A percentile compares a stretch with the other conserved stretches of the same genome.
phyloP scores from a whole-genome alignment of 805 yeast genomes.

The Phaffomyces opuntiae region DNA sequence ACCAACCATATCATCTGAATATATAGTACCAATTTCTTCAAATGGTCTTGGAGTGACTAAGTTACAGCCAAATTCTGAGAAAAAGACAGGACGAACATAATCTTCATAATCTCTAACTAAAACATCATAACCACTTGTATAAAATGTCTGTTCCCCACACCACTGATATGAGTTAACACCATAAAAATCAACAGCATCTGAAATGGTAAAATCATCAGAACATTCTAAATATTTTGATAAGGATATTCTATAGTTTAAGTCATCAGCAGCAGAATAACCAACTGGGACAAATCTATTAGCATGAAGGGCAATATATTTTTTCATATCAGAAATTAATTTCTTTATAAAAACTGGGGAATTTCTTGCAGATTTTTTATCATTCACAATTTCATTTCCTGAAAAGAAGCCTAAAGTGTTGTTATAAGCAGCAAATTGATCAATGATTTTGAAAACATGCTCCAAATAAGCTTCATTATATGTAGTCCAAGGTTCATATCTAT shows the following conservation, averaged over 20 bases:
- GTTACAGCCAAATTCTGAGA: constrained; percentile 92
- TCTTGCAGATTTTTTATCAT: constrained; percentile 65
- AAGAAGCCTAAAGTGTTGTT: constrained; percentile 87
- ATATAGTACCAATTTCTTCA: constrained; percentile 67
- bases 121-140: constrained; percentile 67
- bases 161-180: constrained; percentile 94
- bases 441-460: constrained; percentile 68
- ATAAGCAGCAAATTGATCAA: constrained; percentile 75
- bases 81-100: constrained; percentile 71
- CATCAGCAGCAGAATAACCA: constrained; percentile 97
- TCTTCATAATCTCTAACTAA: constrained; percentile 64
- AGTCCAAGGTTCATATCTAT: constrained; percentile 92
- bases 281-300: constrained; percentile 70
- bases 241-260: constrained; percentile 65
- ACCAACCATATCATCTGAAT: constrained; percentile 62
- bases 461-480: constrained; percentile 67
- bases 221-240: constrained; percentile 80
- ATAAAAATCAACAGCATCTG: constrained; percentile 72
- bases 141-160: constrained; percentile 89
- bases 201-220: constrained; percentile 36
- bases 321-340: constrained; percentile 76
- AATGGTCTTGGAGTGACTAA: constrained; percentile 71
- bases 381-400: constrained; percentile 88
- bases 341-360: constrained; percentile 71
- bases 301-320: constrained; percentile 54